A percentile compares a stretch with the other conserved stretches of the same genome.
Conservation (phyloP, 2,329 filamentous ascomycete genomes). For the Whalleya microplaca region DNA sequence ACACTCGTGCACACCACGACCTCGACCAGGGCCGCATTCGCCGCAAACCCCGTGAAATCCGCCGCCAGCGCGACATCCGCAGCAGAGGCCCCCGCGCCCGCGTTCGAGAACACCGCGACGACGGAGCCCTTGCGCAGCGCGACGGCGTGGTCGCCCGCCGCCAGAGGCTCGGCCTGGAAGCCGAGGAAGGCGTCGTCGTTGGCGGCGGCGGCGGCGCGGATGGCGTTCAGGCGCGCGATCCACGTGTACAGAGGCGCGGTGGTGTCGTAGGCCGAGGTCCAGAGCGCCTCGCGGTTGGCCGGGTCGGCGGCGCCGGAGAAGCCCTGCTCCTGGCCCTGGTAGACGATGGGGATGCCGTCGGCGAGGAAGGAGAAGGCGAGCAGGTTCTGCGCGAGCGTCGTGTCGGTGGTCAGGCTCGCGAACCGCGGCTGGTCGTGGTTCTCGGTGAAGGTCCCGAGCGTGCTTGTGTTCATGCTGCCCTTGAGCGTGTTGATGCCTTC, state of each 20-base stretch:
- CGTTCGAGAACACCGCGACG: slow-evolving; percentile 46
- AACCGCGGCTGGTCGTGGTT: slow-evolving; percentile 64
- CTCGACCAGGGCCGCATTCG: slow-evolving; percentile 42
- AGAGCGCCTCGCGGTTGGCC: slow-evolving; percentile 61
- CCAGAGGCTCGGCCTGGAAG: slow-evolving; percentile 43
- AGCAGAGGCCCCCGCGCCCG: slow-evolving; percentile 38
- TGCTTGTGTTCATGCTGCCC: slow-evolving; percentile 42
- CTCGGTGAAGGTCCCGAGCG: slow-evolving; percentile 57
- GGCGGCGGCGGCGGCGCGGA: slow-evolving; percentile 49
- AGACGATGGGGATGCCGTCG: slow-evolving; percentile 66
- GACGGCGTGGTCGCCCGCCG: slow-evolving; percentile 46
- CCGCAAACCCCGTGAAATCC: slow-evolving; percentile 43
- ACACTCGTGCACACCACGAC: slow-evolving; percentile 47
- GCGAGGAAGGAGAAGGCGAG: slow-evolving; percentile 64
- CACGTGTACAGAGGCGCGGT: slow-evolving; percentile 45
- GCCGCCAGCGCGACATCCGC: slow-evolving; percentile 40
- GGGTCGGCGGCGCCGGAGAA: slow-evolving; percentile 52
- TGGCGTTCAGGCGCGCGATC: slow-evolving; percentile 52
- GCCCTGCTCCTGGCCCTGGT: slow-evolving; percentile 68
- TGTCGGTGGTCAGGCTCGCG: slow-evolving; percentile 54
- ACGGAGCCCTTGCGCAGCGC: slow-evolving; percentile 51
- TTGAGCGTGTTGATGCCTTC: slow-evolving; percentile 35
- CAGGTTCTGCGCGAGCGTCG: slow-evolving; percentile 61
- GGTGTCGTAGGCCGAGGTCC: slow-evolving; percentile 55
- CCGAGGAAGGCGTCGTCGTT: slow-evolving; percentile 43